A percentile compares a stretch with the other conserved stretches of the same genome.
Conservation (phyloP, 495 filamentous ascomycete genomes). For the Xylaria grammica region DNA sequence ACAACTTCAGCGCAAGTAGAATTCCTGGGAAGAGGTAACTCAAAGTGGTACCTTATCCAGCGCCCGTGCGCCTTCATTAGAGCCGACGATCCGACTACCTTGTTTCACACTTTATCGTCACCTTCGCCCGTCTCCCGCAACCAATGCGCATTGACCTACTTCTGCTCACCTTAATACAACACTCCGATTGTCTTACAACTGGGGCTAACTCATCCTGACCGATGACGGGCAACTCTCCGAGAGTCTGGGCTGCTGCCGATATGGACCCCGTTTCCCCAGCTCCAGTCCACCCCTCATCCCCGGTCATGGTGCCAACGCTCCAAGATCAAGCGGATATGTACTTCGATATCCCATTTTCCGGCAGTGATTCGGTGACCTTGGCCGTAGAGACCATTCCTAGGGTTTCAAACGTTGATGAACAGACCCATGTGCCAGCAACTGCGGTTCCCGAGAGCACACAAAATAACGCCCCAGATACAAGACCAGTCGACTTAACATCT, state of each 20-base stretch:
- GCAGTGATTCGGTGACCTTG: neutral
- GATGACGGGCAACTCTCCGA: constrained; percentile 44
- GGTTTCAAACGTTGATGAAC: neutral
- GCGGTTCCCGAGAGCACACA: neutral
- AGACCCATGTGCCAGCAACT: neutral
- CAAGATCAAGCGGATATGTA: constrained; percentile 42
- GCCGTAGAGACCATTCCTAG: neutral
- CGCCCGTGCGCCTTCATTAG: no score
- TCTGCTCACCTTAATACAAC: no score
- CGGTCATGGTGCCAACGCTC: constrained; percentile 43
- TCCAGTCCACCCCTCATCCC: constrained; percentile 39
- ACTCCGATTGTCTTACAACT: no score
- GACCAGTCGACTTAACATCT: neutral
- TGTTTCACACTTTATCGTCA: no score
- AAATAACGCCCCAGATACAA: neutral
- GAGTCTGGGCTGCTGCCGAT: constrained; percentile 45
- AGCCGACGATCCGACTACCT: no score
- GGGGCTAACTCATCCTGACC: no score
- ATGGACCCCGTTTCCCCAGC: constrained; percentile 41
- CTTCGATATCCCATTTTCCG: constrained; percentile 18
- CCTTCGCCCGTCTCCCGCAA: no score
- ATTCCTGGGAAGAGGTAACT: neutral
- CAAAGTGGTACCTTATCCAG: neutral
- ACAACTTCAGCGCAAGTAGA: neutral
- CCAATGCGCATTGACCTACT: no score